Evolutionary conservation across 2,329 filamentous ascomycete species (phyloP).

Genomic region (Aspergillus piperis): DNA sequence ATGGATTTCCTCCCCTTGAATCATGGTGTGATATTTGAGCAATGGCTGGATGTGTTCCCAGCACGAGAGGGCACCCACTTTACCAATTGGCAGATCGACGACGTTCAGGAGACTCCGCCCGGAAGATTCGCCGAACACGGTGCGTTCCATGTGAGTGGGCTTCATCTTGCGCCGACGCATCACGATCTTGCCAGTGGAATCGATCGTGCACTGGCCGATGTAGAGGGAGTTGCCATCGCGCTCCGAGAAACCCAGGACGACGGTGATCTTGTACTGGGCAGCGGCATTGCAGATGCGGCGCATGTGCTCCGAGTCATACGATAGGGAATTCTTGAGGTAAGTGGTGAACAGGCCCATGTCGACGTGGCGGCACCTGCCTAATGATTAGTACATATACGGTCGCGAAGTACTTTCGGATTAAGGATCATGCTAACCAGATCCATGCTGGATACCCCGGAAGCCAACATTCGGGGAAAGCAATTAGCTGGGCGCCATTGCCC

Average conservation of each 20-base stretch:
- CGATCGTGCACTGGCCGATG: conserved; percentile 6
- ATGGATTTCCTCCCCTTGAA: conserved; percentile 1
- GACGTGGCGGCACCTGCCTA: not conserved
- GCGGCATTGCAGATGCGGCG: not conserved
- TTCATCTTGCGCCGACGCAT: conserved; percentile 6
- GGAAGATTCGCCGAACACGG: conserved; percentile 1
- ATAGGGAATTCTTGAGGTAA: not conserved
- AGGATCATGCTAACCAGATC: not conserved
- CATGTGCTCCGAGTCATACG: not conserved
- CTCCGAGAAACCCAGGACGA: not conserved
- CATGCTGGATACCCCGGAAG: conserved; percentile 15
- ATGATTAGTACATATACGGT: not conserved
- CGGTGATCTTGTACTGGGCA: not conserved
- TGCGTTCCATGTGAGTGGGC: conserved; percentile 1
- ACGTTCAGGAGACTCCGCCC: not conserved
- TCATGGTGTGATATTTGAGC: conserved; percentile 1
- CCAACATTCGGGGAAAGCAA: conserved; percentile 55
- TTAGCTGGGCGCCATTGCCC: conserved; percentile 48
- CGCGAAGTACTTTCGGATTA: too few species aligned
- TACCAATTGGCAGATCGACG: not conserved
- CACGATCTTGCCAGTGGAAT: not conserved
- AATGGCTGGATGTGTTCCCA: conserved; percentile 2
- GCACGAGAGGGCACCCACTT: not conserved
- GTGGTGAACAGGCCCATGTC: not conserved
- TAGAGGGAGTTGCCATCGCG: conserved; percentile 2